These are phyloP conservation scores for rapeseed (Brassica napus) DNA, from an alignment of 345 rosid genomes.

Conservation along the genomic window Da-Ae NC_063450.1:15270501-15271000, in stretches of 20 bases:
- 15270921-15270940: slow-evolving; percentile 11
- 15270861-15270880: slow-evolving; percentile 67
- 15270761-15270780: slow-evolving; percentile 11
- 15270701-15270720: slow-evolving; percentile 69
- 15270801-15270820: slow-evolving; percentile 63
- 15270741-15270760: slow-evolving; percentile 14
- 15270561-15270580: slow-evolving; percentile 93
- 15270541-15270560: slow-evolving; percentile 97
- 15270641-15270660: slow-evolving; percentile 73
- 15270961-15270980: slow-evolving; percentile 15
- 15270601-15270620: slow-evolving; percentile 67
- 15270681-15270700: slow-evolving; percentile 91
- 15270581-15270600: slow-evolving; percentile 79
- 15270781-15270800: slow-evolving; percentile 29
- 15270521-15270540: slow-evolving; percentile 65
- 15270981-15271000: slow-evolving; percentile 22
- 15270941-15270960: slow-evolving; percentile 6
- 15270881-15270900: slow-evolving; percentile 3
- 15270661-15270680: slow-evolving; percentile 74
- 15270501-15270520: slow-evolving; percentile 64
- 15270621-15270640: slow-evolving; percentile 73
- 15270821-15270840: slow-evolving; percentile 81
- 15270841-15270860: slow-evolving; percentile 57
- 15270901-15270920: slow-evolving; percentile 4
- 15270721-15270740: slow-evolving; percentile 34